These are phyloP conservation scores for Geotrichum citri-aurantii DNA, from an alignment of 1,139 yeast species.

Conservation along the genomic window DNA sequence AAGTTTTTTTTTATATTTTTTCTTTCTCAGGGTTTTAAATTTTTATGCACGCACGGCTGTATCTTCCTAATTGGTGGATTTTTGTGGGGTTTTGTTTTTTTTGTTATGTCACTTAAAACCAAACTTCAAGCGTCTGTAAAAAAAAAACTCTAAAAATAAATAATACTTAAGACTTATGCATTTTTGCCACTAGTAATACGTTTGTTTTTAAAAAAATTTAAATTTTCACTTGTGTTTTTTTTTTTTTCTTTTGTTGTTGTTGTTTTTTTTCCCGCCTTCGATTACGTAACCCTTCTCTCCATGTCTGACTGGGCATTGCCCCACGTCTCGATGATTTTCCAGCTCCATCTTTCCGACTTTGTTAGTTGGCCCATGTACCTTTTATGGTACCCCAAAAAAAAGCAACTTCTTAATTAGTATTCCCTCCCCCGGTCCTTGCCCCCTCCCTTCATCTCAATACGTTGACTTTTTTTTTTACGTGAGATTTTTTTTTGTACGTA, in stretches of 20 bases:
- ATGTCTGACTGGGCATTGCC: background rate
- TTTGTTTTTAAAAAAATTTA: too few species aligned
- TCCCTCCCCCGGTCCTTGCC: background rate
- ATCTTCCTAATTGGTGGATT: background rate
- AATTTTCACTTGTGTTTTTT: too few species aligned
- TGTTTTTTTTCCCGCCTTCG: too few species aligned
- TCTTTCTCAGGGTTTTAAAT: background rate
- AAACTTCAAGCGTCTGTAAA: background rate
- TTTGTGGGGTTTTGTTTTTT: background rate
- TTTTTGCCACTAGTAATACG: too few species aligned
- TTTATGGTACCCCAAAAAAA: too few species aligned
- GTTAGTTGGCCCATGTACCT: background rate
- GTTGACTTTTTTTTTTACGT: too few species aligned
- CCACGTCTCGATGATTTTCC: background rate
- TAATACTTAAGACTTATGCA: background rate
- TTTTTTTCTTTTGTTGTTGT: too few species aligned
- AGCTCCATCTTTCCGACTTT: background rate
- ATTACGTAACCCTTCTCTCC: too few species aligned
- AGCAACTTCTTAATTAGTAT: background rate
- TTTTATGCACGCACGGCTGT: background rate
- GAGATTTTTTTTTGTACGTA: background rate
- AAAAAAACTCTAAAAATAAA: background rate
- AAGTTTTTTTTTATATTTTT: background rate
- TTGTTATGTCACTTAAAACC: background rate
- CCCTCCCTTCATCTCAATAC: too few species aligned